Conservation (phyloP, 805 yeast genomes). For the Candida morakotiae region DNA sequence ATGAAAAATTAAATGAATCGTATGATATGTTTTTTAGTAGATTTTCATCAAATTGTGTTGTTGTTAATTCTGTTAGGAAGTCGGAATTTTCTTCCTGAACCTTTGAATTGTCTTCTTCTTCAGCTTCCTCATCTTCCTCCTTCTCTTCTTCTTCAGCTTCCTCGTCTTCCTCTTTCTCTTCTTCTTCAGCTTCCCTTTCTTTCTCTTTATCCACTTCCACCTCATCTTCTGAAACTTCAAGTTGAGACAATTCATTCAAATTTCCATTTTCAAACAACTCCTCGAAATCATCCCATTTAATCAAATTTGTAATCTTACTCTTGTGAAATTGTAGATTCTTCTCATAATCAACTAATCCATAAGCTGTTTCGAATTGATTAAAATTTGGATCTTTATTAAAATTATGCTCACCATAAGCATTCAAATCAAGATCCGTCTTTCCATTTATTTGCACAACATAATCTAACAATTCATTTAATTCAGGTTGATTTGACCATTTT, state of each 20-base stretch:
- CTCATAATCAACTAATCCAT: slow-evolving; percentile 24
- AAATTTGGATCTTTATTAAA: slow-evolving; percentile 4
- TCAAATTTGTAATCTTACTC: slow-evolving; percentile 12
- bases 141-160: background rate
- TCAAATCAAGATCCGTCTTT: slow-evolving; percentile 3
- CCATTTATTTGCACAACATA: slow-evolving; percentile 24
- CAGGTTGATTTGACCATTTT: slow-evolving; percentile 27
- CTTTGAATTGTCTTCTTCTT: too few relatives aligned
- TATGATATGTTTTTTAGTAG: slow-evolving; percentile 20
- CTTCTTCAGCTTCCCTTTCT: slow-evolving; percentile 11
- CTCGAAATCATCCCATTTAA: slow-evolving; percentile 17
- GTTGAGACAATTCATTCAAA: slow-evolving; percentile 9
- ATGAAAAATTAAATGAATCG: slow-evolving; percentile 1
- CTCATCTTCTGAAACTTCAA: slow-evolving; percentile 12
- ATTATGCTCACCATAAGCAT: slow-evolving; percentile 6
- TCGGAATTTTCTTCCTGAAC: background rate
- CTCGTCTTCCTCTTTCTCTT: slow-evolving; percentile 5
- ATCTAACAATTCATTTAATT: slow-evolving; percentile 24
- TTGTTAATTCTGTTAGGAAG: slow-evolving; percentile 3
- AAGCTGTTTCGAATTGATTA: slow-evolving; percentile 22
- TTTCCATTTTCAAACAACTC: slow-evolving; percentile 8
- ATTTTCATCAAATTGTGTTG: slow-evolving; percentile 12
- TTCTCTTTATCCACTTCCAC: slow-evolving; percentile 13
- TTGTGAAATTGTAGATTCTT: slow-evolving; percentile 12
- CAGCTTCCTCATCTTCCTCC: background rate